Conservation (phyloP, 1,284 basidiomycete species). For the Trichosporon inkin region DNA sequence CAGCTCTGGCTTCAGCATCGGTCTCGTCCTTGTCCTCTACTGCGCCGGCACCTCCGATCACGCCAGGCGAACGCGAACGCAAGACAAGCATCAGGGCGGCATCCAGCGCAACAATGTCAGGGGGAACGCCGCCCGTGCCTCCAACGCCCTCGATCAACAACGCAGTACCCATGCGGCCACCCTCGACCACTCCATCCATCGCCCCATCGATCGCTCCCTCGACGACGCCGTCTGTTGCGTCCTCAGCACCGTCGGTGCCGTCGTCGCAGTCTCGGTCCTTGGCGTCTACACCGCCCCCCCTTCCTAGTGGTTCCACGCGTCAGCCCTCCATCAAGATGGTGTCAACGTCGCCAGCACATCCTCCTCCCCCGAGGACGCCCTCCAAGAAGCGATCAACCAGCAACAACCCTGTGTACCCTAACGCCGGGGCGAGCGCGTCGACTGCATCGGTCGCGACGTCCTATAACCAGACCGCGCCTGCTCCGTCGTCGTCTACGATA, state of each 20-base stretch:
- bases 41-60: neutral
- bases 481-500: slow-evolving; percentile 1
- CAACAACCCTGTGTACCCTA: neutral
- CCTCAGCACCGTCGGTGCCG: neutral
- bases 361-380: slow-evolving; percentile 1
- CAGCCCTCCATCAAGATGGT: slow-evolving; percentile 7
- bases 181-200: neutral
- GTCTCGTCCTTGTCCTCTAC: neutral
- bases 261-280: slow-evolving; percentile 2
- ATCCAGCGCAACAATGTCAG: neutral
- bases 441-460: slow-evolving; percentile 1
- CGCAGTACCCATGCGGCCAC: slow-evolving; percentile 1
- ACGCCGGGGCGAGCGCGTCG: slow-evolving; percentile 4
- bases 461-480: slow-evolving; percentile 1
- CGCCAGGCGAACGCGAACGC: neutral
- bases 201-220: neutral
- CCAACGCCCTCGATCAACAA: neutral
- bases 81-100: neutral
- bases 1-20: neutral
- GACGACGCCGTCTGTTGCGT: neutral
- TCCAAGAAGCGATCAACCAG: slow-evolving; percentile 1
- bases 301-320: neutral
- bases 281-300: neutral
- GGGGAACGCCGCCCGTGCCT: slow-evolving; percentile 3
- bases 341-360: slow-evolving; percentile 1